Base-by-base conservation (phyloP, 371 early-diverging fungal species). In the Syncephalastrum racemosum region DNA sequence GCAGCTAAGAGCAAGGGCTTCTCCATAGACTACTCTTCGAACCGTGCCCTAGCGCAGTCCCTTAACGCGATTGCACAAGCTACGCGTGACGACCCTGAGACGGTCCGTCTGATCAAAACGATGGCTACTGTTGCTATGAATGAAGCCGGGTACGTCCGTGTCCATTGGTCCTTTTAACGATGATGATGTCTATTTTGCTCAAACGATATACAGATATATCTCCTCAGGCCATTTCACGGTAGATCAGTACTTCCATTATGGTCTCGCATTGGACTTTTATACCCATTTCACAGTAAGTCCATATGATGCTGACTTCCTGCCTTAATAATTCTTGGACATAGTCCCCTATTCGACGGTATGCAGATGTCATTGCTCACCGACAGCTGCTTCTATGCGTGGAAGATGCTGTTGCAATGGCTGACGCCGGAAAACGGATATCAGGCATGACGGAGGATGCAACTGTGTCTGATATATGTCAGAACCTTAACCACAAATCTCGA, bases 291-390 rank as follows among this genome's bases (percentile, higher is more conserved):
- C 97, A 1, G 83, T 81, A 80, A 64, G 66, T 20, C n/a, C 23
- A 31, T 13, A 20, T 16, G 31, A 27, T 16, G 15, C 3, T 40
- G 10, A 19, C 5, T 42, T 42, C 7, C 20, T 36, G 18, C 12
- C 25, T 10, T 47, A 10, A 36, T 50, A 12, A 16, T 4, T n/a
- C 14, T 19, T 3, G 10, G 23, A 43, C 45, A 3, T 56, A 85
- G 67, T 98, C 98, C 1, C 99, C 99, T 5, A 99, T 99, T 62
- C 90, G 99, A 58, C 82, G 99, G 60, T 99, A 99, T 75, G 95
- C 99, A 43, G 99, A 99, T 80, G 66, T 99, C 27, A 71, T 99
- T 18, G 99, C 98, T 1, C 99, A 99, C 62, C 82, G 99, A 20
- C 89, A 88, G 60, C 57, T 93, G 7, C 55, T 85, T 23, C 71